Base-by-base conservation (phyloP, 768 basidiomycete species). In the Rhizopogon vulgaris region DNA sequence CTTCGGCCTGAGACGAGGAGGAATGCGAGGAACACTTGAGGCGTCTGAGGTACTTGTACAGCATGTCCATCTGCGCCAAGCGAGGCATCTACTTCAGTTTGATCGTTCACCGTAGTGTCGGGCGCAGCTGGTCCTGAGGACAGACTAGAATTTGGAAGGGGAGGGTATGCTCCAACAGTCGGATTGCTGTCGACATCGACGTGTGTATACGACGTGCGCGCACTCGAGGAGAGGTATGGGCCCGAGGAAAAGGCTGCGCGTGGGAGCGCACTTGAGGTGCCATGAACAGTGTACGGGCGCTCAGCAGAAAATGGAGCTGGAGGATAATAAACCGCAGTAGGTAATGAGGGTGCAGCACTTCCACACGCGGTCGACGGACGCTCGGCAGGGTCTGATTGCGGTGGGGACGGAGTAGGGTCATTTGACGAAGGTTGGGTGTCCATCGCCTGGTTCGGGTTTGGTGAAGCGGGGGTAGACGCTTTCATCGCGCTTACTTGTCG, bases 1-100 rank as follows among this genome's bases (percentile, higher is more conserved):
- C 87, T 72, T 38, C 75, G 70, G 0, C 88, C 87, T 0, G 85
- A 82, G 25, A 89, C 78, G 46, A 89, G 74, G 40, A 91, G 72
- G 65, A 91, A 89, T 0, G 85, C 87, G 39, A 91, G 60, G 24
- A 77, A 75, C 3, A 79, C 77, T 64, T 85, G 83, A 0, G 84
- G 83, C 6, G 74, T 79, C 57, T 82, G 83, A 4, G 84, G 85
- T 1, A 82, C 68, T 49, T 36, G 39, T 4, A 48, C 42, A 6
- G 64, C 55, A 11, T 36, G 24, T 25, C 14, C 38, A 11, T 51
- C 56, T 48, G 8, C 36, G 30, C 7, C 14, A 10, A 41, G 14
- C 30, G 28, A 41, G 52, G 59, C 51, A 60, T 34, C n/a, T 45
- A n/a, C n/a, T 0, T 39, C 41, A 32, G 40, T 25, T 11, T 40